A percentile compares a stretch with the other conserved stretches of the same genome.
Evolutionary conservation across 2,329 filamentous ascomycete genomes (phyloP).

Genomic region (Zasmidium cellare): DNA sequence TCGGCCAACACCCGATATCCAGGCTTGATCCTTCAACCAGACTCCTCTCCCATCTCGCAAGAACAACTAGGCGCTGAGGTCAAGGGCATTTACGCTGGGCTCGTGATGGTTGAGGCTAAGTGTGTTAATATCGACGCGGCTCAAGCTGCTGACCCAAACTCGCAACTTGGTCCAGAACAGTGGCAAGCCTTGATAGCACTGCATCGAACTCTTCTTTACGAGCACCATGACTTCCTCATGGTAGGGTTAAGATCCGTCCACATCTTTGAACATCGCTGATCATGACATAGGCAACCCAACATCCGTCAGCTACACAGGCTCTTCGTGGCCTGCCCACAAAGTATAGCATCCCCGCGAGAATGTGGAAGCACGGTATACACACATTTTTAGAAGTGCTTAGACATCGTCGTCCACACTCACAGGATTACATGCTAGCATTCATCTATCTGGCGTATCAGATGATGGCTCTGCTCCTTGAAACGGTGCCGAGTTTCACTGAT

Average conservation of each 20-base stretch:
- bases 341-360: conserved; percentile 86
- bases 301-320: conserved; percentile 71
- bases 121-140: conserved; percentile 79
- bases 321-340: conserved; percentile 71
- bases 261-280: not conserved
- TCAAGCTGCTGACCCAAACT: conserved; percentile 56
- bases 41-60: conserved; percentile 59
- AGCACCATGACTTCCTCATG: conserved; percentile 63
- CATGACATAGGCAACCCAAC: conserved; percentile 64
- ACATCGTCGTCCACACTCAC: conserved; percentile 69
- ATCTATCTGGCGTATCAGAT: conserved; percentile 88
- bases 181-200: conserved; percentile 83
- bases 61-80: conserved; percentile 80
- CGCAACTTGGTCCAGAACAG: conserved; percentile 61
- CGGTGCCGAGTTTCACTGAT: conserved; percentile 76
- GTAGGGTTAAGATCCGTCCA: conserved; percentile 2
- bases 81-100: conserved; percentile 76
- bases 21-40: conserved; percentile 25
- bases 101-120: conserved; percentile 84
- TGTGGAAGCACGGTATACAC: conserved; percentile 91
- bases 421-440: conserved; percentile 89
- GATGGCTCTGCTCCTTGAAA: conserved; percentile 84
- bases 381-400: conserved; percentile 53
- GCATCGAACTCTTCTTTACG: conserved; percentile 63
- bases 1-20: conserved; percentile 11